Evolutionary conservation across 2,329 filamentous ascomycete species (phyloP), one percentile per base, ranked within the genome.

Genomic region (Thelonectria blattea): DNA sequence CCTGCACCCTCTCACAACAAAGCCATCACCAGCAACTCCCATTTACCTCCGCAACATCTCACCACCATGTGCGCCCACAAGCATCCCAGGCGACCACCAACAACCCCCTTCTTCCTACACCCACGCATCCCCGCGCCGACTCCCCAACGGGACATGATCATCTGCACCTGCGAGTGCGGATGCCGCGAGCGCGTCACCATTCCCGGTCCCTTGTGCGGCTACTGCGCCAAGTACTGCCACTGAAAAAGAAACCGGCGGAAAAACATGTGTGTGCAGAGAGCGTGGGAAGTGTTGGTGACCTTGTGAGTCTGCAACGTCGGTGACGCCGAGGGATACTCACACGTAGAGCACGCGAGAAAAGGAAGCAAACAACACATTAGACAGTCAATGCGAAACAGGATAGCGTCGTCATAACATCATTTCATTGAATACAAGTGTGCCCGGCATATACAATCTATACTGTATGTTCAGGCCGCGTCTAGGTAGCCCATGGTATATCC

Each of bases 401-500:
- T 42, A 30, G 20, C 11, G 27, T 52, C 11, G 27, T 52, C 42
- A 41, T 56, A 52, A 56, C 45, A 39, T 60, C 48, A 37, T 52
- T 34, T 60, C 47, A 37, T 60, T 45, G 24, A 56, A 24, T 59
- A 22, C 34, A 50, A 49, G 50, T 32, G 42, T 17, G 27, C 6
- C 50, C 56, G 10, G 3, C 30, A 37, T 56, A 47, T 17, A 41
- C 42, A 46, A 30, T 30, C 27, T 46, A 46, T 20, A 22, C n/a
- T 47, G 24, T 59, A 57, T 27, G 41, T 60, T 61, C 50, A 56
- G 45, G 14, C n/a, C 39, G 59, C 56, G 56, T 52, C 39, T 49
- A 32, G 27, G 27, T 30, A 30, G 9, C 41, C 63, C 12, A 61
- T 70, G 68, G 68, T 70, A 70, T 70, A 70, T 69, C 68, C 68